Evolutionary conservation across 306 rosid species (phyloP).

Genomic region (Astragalus glycyphyllos): DNA sequence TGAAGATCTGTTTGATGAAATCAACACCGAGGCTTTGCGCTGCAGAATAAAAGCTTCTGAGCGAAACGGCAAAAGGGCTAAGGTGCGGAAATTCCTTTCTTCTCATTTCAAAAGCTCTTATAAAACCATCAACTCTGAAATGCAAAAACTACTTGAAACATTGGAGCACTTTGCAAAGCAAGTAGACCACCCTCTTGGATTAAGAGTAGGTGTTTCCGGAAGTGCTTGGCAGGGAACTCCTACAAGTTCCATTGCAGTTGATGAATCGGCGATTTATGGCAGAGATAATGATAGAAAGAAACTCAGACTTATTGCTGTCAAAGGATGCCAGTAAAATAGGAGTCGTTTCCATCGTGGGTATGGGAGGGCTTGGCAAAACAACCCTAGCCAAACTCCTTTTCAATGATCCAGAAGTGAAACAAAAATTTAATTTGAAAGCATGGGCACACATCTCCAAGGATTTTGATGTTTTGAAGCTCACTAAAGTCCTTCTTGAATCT

Average conservation of each 20-base stretch:
- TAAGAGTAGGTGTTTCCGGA: no score
- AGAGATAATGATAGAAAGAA: slow-evolving; percentile 37
- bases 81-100: no score
- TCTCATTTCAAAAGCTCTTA: no score
- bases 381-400: slow-evolving; percentile 42
- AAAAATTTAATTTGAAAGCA: slow-evolving; percentile 12
- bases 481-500: slow-evolving; percentile 28
- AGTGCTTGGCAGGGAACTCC: neutral
- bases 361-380: slow-evolving; percentile 45
- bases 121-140: no score
- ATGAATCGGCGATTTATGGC: slow-evolving; percentile 47
- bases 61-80: no score
- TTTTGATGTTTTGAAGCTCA: slow-evolving; percentile 36
- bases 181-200: no score
- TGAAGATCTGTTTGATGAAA: neutral
- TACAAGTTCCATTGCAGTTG: slow-evolving; percentile 40
- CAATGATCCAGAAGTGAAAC: neutral
- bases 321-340: neutral
- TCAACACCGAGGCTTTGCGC: slow-evolving; percentile 21
- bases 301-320: slow-evolving; percentile 27
- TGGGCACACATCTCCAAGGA: slow-evolving; percentile 44
- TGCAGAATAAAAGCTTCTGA: neutral
- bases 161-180: no score
- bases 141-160: no score
- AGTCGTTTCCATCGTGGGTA: slow-evolving; percentile 2